These are phyloP conservation scores for Ceratobasidium papillatum DNA, from an alignment of 1,284 basidiomycete genomes.

Conservation along the genomic window DNA sequence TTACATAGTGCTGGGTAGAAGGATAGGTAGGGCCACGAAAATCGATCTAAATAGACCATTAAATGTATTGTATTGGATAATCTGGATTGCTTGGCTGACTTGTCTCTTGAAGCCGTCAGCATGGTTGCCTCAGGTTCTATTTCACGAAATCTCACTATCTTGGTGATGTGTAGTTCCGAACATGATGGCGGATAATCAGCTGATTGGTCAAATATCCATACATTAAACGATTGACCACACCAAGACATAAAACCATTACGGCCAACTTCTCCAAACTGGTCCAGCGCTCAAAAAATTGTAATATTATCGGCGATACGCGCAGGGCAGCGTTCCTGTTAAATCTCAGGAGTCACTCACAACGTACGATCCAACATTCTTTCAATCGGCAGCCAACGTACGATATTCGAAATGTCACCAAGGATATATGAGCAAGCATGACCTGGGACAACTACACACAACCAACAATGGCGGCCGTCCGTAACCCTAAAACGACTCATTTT, in stretches of 20 bases:
- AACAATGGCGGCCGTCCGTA: neutral
- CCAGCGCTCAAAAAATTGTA: neutral
- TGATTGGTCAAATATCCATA: neutral
- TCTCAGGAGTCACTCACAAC: neutral
- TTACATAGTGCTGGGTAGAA: no score
- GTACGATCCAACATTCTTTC: neutral
- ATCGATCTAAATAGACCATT: no score
- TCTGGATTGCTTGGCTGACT: no score
- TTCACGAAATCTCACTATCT: neutral
- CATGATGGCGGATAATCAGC: no score
- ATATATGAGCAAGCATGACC: neutral
- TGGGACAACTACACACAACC: neutral
- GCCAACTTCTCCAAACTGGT: no score
- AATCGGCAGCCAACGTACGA: neutral
- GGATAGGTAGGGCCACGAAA: no score
- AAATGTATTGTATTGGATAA: no score
- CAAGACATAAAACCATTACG: neutral
- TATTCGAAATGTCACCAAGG: neutral
- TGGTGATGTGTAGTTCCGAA: no score
- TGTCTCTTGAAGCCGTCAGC: no score
- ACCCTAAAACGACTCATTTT: slow-evolving; percentile 38
- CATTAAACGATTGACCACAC: neutral
- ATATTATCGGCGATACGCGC: neutral
- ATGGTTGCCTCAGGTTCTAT: no score
- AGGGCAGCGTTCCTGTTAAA: neutral